Percentiles rank a stretch among this genome's conserved stretches.
phyloP scores from a whole-genome alignment of 176 grass and related monocot species.

The Alopecurus myosuroides region DNA sequence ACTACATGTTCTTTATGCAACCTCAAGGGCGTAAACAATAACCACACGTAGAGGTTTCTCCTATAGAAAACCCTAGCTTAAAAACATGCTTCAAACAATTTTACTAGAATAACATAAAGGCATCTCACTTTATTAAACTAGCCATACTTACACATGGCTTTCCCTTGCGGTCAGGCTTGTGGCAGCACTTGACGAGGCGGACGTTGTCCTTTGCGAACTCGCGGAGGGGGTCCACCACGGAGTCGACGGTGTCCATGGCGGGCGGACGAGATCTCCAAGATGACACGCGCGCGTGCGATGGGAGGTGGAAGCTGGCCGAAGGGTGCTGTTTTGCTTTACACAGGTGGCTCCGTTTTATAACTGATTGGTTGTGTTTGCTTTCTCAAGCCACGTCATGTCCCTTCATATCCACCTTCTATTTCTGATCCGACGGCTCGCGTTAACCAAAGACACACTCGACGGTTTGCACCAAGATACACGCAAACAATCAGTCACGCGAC shows the following conservation, averaged over 20 bases:
- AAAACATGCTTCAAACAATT: no score
- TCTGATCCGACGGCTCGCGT: not conserved
- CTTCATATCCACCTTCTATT: not conserved
- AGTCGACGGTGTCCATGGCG: constrained; percentile 79
- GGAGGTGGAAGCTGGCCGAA: not conserved
- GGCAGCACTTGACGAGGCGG: constrained; percentile 97
- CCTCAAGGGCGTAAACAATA: no score
- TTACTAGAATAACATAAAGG: no score
- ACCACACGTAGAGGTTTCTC: no score
- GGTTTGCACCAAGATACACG: no score
- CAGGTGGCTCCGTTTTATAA: constrained; percentile 23
- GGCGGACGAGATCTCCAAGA: constrained; percentile 22
- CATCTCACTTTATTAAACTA: no score
- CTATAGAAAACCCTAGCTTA: no score
- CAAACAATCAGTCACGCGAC: no score
- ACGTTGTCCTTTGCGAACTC: constrained; percentile 96
- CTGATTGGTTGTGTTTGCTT: not conserved
- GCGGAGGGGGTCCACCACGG: constrained; percentile 82
- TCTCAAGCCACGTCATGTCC: not conserved
- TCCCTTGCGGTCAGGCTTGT: constrained; percentile 98
- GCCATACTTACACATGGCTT: no score
- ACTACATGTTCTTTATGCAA: no score
- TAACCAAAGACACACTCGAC: not conserved
- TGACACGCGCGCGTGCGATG: not conserved
- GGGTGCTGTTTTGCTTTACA: not conserved